Conservation (phyloP, 495 filamentous ascomycete genomes). For the Filosporella fistucella region DNA sequence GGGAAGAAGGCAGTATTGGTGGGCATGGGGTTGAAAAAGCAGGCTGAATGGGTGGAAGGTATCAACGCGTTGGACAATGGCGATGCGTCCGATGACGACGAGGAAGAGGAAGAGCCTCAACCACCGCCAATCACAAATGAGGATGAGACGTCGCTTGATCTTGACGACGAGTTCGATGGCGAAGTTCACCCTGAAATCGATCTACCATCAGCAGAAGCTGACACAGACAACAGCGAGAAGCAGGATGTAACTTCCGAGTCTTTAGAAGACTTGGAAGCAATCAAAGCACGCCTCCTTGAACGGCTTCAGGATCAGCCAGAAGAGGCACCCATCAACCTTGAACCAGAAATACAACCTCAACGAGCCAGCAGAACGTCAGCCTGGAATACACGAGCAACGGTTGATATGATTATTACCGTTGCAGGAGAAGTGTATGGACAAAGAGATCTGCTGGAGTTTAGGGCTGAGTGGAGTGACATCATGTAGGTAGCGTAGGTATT, state of each 20-base stretch:
- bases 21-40: slow-evolving; percentile 21
- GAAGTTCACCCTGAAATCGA: slow-evolving; percentile 11
- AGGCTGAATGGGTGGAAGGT: slow-evolving; percentile 20
- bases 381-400: slow-evolving; percentile 50
- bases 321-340: background rate
- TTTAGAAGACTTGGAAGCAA: slow-evolving; percentile 13
- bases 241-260: background rate
- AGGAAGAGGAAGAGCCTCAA: slow-evolving; percentile 28
- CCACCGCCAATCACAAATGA: slow-evolving; percentile 26
- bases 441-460: slow-evolving; percentile 72
- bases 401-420: slow-evolving; percentile 91
- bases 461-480: slow-evolving; percentile 35
- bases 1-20: slow-evolving; percentile 53
- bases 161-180: slow-evolving; percentile 17
- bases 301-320: slow-evolving; percentile 1
- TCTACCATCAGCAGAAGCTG: background rate
- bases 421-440: slow-evolving; percentile 90
- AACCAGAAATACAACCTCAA: slow-evolving; percentile 5
- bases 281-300: slow-evolving; percentile 36
- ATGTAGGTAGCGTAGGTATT: slow-evolving; percentile 12
- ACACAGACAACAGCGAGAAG: background rate
- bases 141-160: slow-evolving; percentile 13
- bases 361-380: slow-evolving; percentile 21
- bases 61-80: slow-evolving; percentile 25
- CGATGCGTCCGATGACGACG: slow-evolving; percentile 24